Conservation (phyloP, 176 grass and related monocot species). For the Oryza punctata region DNA sequence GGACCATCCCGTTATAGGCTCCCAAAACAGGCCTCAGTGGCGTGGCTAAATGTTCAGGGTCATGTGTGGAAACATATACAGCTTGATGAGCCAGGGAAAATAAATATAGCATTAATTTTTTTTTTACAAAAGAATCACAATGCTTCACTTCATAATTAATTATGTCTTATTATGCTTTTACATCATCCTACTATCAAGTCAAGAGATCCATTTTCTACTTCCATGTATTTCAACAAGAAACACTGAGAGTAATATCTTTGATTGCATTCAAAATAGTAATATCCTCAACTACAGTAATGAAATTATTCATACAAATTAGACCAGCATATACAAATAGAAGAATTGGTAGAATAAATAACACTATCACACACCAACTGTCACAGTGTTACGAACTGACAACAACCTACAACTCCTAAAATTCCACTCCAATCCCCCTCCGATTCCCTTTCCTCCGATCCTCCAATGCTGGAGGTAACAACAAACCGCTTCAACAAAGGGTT, state of each 20-base stretch:
- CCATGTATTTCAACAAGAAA: slow-evolving; percentile 1
- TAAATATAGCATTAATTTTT: no score
- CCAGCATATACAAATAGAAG: neutral
- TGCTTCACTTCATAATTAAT: neutral
- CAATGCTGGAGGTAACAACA: neutral
- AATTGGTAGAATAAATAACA: neutral
- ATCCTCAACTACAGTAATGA: neutral
- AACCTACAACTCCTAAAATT: neutral
- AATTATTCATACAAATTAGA: neutral
- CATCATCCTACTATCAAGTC: neutral
- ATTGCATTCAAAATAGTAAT: no score
- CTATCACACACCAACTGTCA: neutral
- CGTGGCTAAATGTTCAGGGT: no score
- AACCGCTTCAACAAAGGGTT: neutral
- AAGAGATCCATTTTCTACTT: neutral
- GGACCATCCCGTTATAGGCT: no score
- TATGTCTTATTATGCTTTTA: neutral
- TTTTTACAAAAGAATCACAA: neutral
- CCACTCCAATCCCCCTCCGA: neutral
- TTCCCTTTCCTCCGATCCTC: neutral
- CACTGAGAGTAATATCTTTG: neutral
- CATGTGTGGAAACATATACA: neutral
- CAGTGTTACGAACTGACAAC: neutral
- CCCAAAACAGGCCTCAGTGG: no score
- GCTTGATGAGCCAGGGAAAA: neutral